Conservation (phyloP, 352 stramenopile species). For the Blastocystis hominis region DNA sequence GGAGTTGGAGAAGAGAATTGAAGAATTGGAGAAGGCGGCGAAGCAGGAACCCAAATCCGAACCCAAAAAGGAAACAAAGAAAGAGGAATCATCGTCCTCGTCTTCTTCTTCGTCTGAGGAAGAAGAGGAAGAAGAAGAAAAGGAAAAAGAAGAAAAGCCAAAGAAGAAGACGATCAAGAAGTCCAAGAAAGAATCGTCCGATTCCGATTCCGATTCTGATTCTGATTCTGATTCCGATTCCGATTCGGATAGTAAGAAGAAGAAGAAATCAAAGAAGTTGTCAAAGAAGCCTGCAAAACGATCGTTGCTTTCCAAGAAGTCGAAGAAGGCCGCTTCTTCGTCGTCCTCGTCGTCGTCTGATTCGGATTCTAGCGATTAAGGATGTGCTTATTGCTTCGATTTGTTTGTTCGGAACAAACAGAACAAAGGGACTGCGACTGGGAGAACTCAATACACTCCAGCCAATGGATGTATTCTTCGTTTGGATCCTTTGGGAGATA, state of each 20-base stretch:
- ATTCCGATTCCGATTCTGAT: constrained; percentile 3
- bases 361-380: constrained; percentile 48
- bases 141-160: background rate
- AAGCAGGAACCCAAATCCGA: background rate
- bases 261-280: constrained; percentile 9
- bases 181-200: background rate
- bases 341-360: background rate
- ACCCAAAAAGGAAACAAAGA: background rate
- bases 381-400: background rate
- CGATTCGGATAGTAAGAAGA: background rate
- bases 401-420: constrained; percentile 14
- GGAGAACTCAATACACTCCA: background rate
- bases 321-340: constrained; percentile 20
- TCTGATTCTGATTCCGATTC: constrained; percentile 23
- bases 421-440: background rate
- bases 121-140: background rate
- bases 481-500: background rate
- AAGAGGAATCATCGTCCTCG: background rate
- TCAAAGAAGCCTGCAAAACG: background rate
- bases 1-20: background rate
- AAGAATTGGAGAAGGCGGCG: constrained; percentile 11
- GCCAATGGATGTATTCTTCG: constrained; percentile 48
- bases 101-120: background rate
- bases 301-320: background rate
- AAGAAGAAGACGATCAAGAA: constrained; percentile 43